These are phyloP conservation scores for Pythium diclinum DNA, from an alignment of 352 stramenopile species.

Conservation along the genomic window DNA sequence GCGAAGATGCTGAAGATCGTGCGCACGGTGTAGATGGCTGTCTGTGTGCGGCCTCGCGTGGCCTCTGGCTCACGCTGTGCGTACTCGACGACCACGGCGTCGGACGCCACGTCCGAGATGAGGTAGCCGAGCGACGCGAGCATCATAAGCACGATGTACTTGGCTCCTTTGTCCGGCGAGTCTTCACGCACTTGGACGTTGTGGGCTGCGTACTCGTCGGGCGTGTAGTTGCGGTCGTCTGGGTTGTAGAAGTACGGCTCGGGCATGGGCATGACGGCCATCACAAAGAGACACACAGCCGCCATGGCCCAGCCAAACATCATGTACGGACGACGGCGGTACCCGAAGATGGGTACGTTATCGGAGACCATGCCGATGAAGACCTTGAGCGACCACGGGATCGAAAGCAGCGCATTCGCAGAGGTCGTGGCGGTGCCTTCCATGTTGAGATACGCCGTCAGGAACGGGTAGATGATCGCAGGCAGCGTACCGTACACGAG, in stretches of 20 bases:
- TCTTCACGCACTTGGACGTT: background rate
- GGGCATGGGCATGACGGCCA: constrained; percentile 28
- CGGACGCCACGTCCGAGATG: constrained; percentile 33
- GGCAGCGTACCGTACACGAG: constrained; percentile 34
- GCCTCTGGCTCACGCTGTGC: constrained; percentile 27
- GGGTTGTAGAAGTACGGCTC: constrained; percentile 28
- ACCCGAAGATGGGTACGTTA: constrained; percentile 38
- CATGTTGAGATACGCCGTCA: constrained; percentile 35
- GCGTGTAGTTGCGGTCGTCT: background rate
- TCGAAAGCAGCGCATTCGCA: constrained; percentile 27
- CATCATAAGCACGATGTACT: constrained; percentile 35
- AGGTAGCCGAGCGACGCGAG: constrained; percentile 36
- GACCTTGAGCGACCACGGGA: constrained; percentile 42
- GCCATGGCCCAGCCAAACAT: constrained; percentile 34
- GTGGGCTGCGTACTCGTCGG: background rate
- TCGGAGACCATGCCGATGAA: constrained; percentile 42
- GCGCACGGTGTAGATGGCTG: constrained; percentile 27
- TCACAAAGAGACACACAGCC: constrained; percentile 25
- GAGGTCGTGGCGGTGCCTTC: constrained; percentile 29
- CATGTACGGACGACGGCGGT: constrained; percentile 41
- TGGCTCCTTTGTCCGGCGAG: constrained; percentile 17
- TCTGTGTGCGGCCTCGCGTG: constrained; percentile 28
- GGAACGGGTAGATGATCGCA: constrained; percentile 31
- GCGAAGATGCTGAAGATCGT: constrained; percentile 30
- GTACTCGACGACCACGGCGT: constrained; percentile 35